phyloP scores from a whole-genome alignment of 352 stramenopile genomes.

The Halophytophthora batemanensis region DNA sequence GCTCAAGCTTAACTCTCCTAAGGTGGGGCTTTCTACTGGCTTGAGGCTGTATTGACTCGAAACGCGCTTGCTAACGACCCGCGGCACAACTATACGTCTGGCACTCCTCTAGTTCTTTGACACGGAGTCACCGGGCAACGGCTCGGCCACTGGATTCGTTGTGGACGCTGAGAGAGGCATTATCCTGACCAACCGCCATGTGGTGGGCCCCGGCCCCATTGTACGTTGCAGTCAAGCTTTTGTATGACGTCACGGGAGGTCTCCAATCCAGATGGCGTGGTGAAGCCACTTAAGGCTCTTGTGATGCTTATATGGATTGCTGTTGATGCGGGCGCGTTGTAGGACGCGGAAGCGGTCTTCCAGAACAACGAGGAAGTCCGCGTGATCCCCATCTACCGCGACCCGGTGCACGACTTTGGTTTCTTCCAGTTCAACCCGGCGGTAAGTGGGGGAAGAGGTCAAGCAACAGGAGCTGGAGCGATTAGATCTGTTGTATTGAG shows the following conservation, averaged over 20 bases:
- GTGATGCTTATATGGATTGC: slow-evolving; percentile 3
- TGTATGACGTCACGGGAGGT: not conserved
- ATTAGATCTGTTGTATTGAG: not conserved
- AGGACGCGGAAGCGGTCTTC: slow-evolving; percentile 90
- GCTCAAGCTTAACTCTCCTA: slow-evolving; percentile 87
- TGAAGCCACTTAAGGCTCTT: not conserved
- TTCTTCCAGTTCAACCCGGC: slow-evolving; percentile 89
- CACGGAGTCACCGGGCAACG: slow-evolving; percentile 83
- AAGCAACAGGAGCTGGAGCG: not conserved
- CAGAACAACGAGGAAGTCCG: slow-evolving; percentile 93
- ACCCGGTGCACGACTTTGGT: slow-evolving; percentile 93
- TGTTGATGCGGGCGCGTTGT: slow-evolving; percentile 5
- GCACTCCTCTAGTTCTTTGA: slow-evolving; percentile 81
- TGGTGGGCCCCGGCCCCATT: slow-evolving; percentile 83
- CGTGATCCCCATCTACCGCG: slow-evolving; percentile 90
- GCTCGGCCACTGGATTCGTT: slow-evolving; percentile 90
- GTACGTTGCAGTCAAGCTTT: slow-evolving; percentile 30
- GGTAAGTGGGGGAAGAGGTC: slow-evolving; percentile 21
- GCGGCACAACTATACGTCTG: slow-evolving; percentile 7
- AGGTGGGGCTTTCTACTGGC: slow-evolving; percentile 29
- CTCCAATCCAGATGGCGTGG: not conserved
- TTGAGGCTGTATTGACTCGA: not conserved
- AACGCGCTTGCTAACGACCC: not conserved
- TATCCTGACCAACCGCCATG: slow-evolving; percentile 93
- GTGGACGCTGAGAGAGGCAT: slow-evolving; percentile 90